Evolutionary conservation across 2,329 filamentous ascomycete genomes (phyloP).

Genomic region (Cladobotryum mycophilum): DNA sequence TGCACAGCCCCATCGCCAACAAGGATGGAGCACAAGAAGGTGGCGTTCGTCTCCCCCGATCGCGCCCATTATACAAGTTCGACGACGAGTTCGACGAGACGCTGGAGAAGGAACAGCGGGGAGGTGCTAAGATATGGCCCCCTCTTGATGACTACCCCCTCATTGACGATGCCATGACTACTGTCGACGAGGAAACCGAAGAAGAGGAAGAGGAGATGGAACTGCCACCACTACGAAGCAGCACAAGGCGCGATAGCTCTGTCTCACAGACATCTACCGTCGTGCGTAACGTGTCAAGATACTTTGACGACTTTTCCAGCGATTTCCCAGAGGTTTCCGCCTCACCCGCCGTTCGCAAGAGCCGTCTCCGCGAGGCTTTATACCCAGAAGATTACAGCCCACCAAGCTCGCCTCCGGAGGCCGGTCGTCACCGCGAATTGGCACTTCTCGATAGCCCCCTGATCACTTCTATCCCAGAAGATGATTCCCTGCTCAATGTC

Average conservation of each 20-base stretch:
- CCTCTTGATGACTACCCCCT: slow-evolving; percentile 10
- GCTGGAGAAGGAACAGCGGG: neutral
- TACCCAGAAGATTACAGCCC: slow-evolving; percentile 38
- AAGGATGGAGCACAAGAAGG: neutral
- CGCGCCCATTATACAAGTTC: neutral
- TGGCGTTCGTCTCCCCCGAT: neutral
- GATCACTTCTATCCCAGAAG: slow-evolving; percentile 34
- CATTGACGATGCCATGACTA: slow-evolving; percentile 14
- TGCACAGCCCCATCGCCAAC: slow-evolving; percentile 1
- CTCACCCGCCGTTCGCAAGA: slow-evolving; percentile 31
- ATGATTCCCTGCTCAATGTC: slow-evolving; percentile 35
- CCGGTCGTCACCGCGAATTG: slow-evolving; percentile 15
- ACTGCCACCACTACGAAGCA: slow-evolving; percentile 30
- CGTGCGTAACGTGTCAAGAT: slow-evolving; percentile 31
- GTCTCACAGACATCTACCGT: slow-evolving; percentile 33
- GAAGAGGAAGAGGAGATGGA: slow-evolving; percentile 20
- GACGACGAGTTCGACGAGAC: neutral
- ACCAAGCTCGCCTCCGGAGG: slow-evolving; percentile 42
- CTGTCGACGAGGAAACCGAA: slow-evolving; percentile 16
- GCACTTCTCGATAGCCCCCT: slow-evolving; percentile 42
- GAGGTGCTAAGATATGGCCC: neutral
- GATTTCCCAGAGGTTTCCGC: slow-evolving; percentile 38
- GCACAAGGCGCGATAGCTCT: slow-evolving; percentile 25
- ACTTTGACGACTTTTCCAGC: slow-evolving; percentile 36
- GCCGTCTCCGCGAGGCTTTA: slow-evolving; percentile 25